phyloP scores from a whole-genome alignment of 139 green algal species.

The Raphidocelis subcapitata region DNA sequence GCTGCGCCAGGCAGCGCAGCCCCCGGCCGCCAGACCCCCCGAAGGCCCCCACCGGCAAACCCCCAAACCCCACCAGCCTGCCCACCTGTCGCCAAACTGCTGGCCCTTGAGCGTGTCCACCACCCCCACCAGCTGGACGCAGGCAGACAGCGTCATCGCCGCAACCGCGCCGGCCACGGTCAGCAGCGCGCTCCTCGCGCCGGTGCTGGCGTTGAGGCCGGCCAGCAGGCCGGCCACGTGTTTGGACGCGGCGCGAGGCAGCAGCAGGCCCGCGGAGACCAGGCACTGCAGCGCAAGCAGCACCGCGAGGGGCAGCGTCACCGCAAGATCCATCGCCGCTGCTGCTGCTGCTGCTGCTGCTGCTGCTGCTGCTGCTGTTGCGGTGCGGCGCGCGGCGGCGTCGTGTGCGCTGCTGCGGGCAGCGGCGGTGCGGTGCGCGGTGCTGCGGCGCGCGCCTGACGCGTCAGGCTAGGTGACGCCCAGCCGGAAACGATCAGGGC shows the following conservation, averaged over 20 bases:
- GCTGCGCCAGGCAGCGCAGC: no score
- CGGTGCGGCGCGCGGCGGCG: no score
- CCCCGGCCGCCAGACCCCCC: no score
- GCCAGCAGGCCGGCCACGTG: conserved; percentile 1
- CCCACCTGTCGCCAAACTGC: conserved; percentile 14
- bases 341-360: no score
- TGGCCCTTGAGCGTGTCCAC: neutral
- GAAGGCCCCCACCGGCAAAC: no score
- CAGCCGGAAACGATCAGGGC: no score
- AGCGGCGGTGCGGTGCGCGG: no score
- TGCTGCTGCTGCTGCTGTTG: no score
- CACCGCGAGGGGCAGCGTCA: conserved; percentile 7
- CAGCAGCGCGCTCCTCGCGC: conserved; percentile 5
- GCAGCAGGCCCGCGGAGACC: neutral
- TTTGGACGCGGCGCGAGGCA: neutral
- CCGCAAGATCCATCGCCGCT: conserved; percentile 13
- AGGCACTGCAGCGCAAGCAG: conserved; percentile 1
- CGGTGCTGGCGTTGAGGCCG: neutral
- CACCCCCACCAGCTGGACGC: conserved; percentile 15
- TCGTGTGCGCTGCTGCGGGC: no score
- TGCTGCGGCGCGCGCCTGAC: no score
- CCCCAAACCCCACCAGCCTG: no score
- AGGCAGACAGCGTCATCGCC: conserved; percentile 2
- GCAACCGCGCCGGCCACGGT: conserved; percentile 11
- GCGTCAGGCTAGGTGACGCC: no score